Evolutionary conservation across 108 stramenopile species (phyloP), one percentile per base, ranked within the genome.

Genomic region (Nannochloropsis oceanica): DNA sequence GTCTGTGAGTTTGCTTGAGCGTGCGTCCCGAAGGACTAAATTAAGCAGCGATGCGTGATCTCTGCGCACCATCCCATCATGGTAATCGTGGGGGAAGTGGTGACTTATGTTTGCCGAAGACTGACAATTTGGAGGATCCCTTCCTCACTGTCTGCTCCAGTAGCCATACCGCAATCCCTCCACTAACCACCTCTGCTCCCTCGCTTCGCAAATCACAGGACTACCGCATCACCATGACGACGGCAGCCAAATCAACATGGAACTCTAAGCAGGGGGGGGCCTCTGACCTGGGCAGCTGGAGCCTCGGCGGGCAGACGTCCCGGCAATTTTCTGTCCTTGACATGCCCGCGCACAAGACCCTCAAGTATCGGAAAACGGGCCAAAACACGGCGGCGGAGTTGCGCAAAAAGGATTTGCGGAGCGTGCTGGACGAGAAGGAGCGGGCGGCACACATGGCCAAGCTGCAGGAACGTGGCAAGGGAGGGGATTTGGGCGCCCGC

Each of bases 371-470:
- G 8, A 43, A 82, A 42, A 43, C 42, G 11, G 87, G 87, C 25
- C 87, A 88, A 81, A 82, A 88, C 81, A 88, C 84, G 42, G 87
- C 81, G 44, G 84, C 87, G 10, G 87, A 88, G 25, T 43, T 88
- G n/a, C 84, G 81, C 8, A 82, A 81, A 44, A 84, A 84, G 22
- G 87, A 88, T 59, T 44, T 84, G 24, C 83, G 87, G 44, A 83
- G 79, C 11, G 44, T 79, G 24, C 43, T 84, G 18, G 87, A 87
- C 42, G 84, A 87, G 27, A 87, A 82, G 83, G 87, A 87, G 43
- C 87, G 83, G 59, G 59, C 18, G n/a, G 59, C 59, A n/a, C 59
- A 73, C 59, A n/a, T 73, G 59, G n/a, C n/a, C 18, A 73, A 73
- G n/a, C 59, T 73, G 59, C 59, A 73, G 59, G 59, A 73, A n/a